Evolutionary conservation across 305 asterid species (phyloP).

Genomic region (Andrographis paniculata): DNA sequence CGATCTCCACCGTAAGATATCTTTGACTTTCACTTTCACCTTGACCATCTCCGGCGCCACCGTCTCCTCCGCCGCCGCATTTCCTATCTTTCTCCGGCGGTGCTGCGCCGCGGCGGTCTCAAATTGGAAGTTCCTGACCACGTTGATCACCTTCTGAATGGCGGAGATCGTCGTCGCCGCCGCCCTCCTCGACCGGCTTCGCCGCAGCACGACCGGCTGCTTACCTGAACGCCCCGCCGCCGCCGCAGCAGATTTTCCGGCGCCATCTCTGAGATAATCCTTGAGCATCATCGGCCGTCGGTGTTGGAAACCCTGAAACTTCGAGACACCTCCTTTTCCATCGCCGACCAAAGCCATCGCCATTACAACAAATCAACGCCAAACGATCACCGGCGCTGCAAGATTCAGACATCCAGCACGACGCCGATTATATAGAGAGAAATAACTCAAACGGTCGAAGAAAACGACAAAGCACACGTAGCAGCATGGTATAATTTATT

Average conservation of each 20-base stretch:
- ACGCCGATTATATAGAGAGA: slow-evolving; percentile 22
- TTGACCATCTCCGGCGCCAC: neutral
- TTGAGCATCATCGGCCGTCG: slow-evolving; percentile 57
- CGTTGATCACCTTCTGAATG: slow-evolving; percentile 41
- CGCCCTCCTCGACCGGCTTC: slow-evolving; percentile 51
- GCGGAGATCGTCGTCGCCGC: slow-evolving; percentile 53
- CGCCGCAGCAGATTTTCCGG: slow-evolving; percentile 9
- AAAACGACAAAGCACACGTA: slow-evolving; percentile 44
- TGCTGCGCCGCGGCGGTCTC: too few species aligned
- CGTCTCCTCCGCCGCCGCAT: slow-evolving; percentile 3
- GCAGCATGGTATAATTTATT: slow-evolving; percentile 23
- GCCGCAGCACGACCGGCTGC: slow-evolving; percentile 24
- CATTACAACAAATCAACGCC: neutral
- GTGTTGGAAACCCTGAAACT: slow-evolving; percentile 14
- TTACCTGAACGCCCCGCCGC: neutral
- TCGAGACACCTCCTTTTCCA: slow-evolving; percentile 8
- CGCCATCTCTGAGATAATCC: slow-evolving; percentile 56
- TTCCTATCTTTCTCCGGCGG: too few species aligned
- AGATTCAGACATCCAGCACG: too few species aligned
- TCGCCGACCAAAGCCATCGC: slow-evolving; percentile 20
- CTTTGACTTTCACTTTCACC: slow-evolving; percentile 55
- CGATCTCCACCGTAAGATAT: slow-evolving; percentile 82
- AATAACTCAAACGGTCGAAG: slow-evolving; percentile 25
- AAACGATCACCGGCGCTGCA: too few species aligned
- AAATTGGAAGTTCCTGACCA: slow-evolving; percentile 45